Conservation (phyloP, 2,329 filamentous ascomycete species). For the Xylaria multiplex region DNA sequence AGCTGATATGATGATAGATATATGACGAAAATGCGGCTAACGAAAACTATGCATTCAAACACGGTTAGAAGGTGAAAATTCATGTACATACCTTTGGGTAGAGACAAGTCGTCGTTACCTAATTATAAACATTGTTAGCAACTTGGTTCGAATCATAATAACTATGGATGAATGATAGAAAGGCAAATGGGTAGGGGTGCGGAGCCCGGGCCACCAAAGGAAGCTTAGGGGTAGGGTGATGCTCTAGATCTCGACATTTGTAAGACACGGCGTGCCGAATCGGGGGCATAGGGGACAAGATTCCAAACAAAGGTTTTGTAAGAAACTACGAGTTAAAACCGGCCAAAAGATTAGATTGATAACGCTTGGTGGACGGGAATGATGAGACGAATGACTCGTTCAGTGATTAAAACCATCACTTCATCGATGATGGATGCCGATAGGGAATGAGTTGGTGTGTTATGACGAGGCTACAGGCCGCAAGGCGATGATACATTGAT, state of each 20-base stretch:
- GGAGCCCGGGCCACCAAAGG: conserved; percentile 23
- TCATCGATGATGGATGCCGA: background rate
- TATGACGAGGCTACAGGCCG: background rate
- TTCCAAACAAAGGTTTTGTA: conserved; percentile 15
- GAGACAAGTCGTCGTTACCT: conserved; percentile 72
- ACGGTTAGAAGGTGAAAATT: background rate
- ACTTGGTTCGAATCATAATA: background rate
- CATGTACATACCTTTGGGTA: conserved; percentile 68
- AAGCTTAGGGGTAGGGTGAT: conserved; percentile 18
- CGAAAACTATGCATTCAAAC: background rate
- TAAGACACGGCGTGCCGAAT: conserved; percentile 21
- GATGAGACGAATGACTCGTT: background rate
- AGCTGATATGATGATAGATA: conserved; percentile 38
- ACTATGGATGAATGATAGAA: background rate
- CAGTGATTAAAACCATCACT: background rate
- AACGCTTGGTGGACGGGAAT: background rate
- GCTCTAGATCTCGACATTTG: conserved; percentile 33
- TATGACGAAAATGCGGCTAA: no score
- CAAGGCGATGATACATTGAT: background rate
- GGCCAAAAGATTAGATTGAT: background rate
- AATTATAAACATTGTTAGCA: conserved; percentile 22
- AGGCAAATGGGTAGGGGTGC: conserved; percentile 5
- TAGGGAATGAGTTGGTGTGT: conserved; percentile 1
- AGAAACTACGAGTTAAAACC: background rate
- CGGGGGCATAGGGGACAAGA: background rate